These are phyloP conservation scores for Trametes cinnabarina DNA, from an alignment of 768 basidiomycete species.

Conservation along the genomic window DNA sequence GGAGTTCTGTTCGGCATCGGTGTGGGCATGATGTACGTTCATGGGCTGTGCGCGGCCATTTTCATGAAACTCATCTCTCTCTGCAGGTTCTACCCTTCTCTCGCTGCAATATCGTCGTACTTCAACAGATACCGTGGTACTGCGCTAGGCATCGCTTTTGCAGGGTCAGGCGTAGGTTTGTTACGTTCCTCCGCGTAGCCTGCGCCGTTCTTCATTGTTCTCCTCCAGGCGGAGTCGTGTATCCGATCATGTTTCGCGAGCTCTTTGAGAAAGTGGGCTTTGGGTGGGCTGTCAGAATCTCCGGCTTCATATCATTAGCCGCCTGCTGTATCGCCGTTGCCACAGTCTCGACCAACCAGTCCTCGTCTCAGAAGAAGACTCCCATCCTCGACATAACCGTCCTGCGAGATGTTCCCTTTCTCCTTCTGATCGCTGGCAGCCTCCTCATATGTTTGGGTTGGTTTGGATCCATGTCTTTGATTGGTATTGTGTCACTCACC, in stretches of 20 bases:
- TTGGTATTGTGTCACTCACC: not conserved
- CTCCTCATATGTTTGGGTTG: conserved; percentile 61
- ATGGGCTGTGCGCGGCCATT: not conserved
- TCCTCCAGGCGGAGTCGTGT: conserved; percentile 57
- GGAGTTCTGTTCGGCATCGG: conserved; percentile 64
- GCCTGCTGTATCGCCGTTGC: conserved; percentile 48
- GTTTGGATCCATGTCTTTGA: not conserved
- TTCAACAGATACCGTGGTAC: conserved; percentile 65
- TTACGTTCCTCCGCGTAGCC: not conserved
- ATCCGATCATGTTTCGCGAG: conserved; percentile 59
- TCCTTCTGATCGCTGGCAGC: conserved; percentile 54
- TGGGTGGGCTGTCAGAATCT: conserved; percentile 59
- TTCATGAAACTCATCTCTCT: not conserved
- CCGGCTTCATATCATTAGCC: conserved; percentile 46
- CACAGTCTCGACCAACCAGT: conserved; percentile 31
- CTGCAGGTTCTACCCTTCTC: conserved; percentile 63
- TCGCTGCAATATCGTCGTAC: conserved; percentile 64
- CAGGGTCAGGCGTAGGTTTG: conserved; percentile 63
- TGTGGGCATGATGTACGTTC: conserved; percentile 58
- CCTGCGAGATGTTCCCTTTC: conserved; percentile 50
- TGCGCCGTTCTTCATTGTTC: not conserved
- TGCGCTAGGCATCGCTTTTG: conserved; percentile 65
- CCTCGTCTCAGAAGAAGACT: conserved; percentile 19
- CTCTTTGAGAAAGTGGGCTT: conserved; percentile 59
- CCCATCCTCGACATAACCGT: conserved; percentile 23